Percentiles rank a stretch among this genome's conserved stretches.
Evolutionary conservation across 1,284 basidiomycete genomes (phyloP).

Genomic region (Abortiporus biennis): DNA sequence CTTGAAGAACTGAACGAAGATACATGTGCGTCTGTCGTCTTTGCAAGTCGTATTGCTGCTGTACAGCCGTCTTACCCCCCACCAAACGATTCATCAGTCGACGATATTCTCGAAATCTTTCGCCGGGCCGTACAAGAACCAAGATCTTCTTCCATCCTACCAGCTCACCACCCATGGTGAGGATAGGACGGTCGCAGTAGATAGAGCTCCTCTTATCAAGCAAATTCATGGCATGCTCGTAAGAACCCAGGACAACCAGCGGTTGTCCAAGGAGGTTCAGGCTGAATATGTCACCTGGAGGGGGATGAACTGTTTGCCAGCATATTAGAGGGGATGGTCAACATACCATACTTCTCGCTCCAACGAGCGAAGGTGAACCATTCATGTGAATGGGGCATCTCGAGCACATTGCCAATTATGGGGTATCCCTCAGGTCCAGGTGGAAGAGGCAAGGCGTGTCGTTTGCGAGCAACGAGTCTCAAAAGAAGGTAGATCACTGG

Average conservation of each 20-base stretch:
- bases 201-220: conserved; percentile 28
- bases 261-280: conserved; percentile 21
- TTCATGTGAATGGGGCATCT: conserved; percentile 14
- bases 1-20: conserved; percentile 13
- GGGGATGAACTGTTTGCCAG: not conserved
- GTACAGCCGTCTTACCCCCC: not conserved
- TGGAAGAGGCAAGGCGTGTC: conserved; percentile 10
- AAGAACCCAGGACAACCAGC: conserved; percentile 28
- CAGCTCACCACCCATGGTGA: conserved; percentile 27
- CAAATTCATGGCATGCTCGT: conserved; percentile 25
- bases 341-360: conserved; percentile 15
- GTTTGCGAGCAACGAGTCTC: no score
- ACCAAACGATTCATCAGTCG: conserved; percentile 6
- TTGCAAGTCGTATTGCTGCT: conserved; percentile 44
- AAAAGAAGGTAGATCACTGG: no score
- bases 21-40: conserved; percentile 32
- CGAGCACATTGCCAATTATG: conserved; percentile 16
- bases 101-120: conserved; percentile 31
- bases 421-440: conserved; percentile 14
- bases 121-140: conserved; percentile 26
- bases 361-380: conserved; percentile 16
- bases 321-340: not conserved
- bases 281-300: conserved; percentile 20
- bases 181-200: conserved; percentile 30
- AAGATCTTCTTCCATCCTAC: conserved; percentile 27